A percentile compares a stretch with the other conserved stretches of the same genome.
phyloP scores from a whole-genome alignment of 2,329 filamentous ascomycete species.

The Xylaria sp. region DNA sequence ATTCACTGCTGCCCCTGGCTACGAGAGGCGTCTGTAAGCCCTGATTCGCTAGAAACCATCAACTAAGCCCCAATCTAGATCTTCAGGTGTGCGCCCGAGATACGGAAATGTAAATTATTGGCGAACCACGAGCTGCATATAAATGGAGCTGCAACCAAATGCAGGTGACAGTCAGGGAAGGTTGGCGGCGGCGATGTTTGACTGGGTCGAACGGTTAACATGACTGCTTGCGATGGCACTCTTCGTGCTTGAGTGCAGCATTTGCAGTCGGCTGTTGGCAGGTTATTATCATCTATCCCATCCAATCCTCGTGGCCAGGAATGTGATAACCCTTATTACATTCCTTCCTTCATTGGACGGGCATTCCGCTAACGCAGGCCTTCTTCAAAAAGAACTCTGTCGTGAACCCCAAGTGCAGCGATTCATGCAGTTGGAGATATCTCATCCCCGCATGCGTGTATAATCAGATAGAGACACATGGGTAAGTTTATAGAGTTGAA shows the following conservation, averaged over 20 bases:
- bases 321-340: not conserved
- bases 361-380: not conserved
- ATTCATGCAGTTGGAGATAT: no score
- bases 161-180: conserved; percentile 19
- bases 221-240: conserved; percentile 4
- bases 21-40: conserved; percentile 2
- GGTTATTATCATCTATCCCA: not conserved
- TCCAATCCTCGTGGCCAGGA: not conserved
- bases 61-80: conserved; percentile 35
- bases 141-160: conserved; percentile 16
- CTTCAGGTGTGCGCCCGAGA: conserved; percentile 10
- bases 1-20: conserved; percentile 17
- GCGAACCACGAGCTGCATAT: conserved; percentile 27
- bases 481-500: not conserved
- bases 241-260: not conserved
- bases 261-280: not conserved
- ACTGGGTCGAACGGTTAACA: conserved; percentile 13
- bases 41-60: conserved; percentile 36
- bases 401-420: no score
- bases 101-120: conserved; percentile 12
- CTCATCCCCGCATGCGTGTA: no score
- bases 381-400: not conserved
- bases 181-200: conserved; percentile 2
- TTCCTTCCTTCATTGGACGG: not conserved
- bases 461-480: no score